Evolutionary conservation across 768 basidiomycete genomes (phyloP), one percentile per base, ranked within the genome.

Genomic region (Mycena capillaripes): DNA sequence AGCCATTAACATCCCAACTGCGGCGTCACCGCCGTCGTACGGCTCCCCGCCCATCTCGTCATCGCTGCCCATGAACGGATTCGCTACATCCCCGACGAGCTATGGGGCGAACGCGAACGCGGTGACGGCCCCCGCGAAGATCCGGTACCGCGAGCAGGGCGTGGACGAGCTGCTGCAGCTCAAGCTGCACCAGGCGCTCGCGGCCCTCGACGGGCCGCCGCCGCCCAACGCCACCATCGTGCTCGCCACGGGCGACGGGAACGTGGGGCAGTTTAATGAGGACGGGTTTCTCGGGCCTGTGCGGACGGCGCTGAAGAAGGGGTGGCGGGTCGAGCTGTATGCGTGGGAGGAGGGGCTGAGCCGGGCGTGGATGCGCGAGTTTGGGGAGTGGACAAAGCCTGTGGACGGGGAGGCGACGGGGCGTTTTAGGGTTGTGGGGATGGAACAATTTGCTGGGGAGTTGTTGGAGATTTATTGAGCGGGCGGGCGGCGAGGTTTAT

Each of bases 261-360:
- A 95, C 77, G 92, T 93, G 12, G 94, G 95, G 7, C 94, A 97
- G 79, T 98, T 97, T 79, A 97, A 92, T 80, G 94, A 95, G 70
- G 94, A 96, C 77, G 97, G 97, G 8, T 99, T 98, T 83, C 80
- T 97, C 29, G 96, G 96, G 0, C 93, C 94, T 52, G 95, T 97
- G 16, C 85, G 94, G 68, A 91, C 92, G 16, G 97, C 97, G 6
- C 83, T 98, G 76, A 92, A 91, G 82, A 89, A 92, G 56, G 97
- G 97, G 2, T 99, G 97, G 97, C 88, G 87, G 67, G 96, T 99
- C n/a, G 97, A 99, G 83, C 78, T 98, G 77, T 97, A 96, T 82
- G 94, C 95, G 0, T 99, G 96, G 93, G 93, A 94, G 78, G 91
- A 92, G 56, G 93, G 94, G 2, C 80, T 95, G 70, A 96, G 95